Percentiles rank a stretch among this genome's conserved stretches.
These are phyloP conservation scores for Dictyostelium citrinum DNA, from an alignment of 78 protist species.

Conservation along the genomic window DNA sequence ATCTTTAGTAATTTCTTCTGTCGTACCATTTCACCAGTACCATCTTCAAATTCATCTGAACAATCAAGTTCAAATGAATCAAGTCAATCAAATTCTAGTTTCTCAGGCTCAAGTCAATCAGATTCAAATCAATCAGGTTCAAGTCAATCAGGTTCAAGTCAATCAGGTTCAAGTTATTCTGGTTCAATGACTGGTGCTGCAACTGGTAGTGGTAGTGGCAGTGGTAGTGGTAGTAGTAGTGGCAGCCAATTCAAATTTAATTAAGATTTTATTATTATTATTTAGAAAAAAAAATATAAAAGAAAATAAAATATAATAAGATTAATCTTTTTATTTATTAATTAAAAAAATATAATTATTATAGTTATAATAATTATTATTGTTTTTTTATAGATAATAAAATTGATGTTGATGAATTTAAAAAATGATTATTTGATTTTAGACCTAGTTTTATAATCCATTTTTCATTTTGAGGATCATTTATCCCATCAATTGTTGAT, in stretches of 20 bases:
- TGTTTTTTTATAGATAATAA: not conserved
- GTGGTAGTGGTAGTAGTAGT: not conserved
- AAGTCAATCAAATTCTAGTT: not conserved
- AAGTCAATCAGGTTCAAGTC: not conserved
- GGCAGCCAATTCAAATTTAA: not conserved
- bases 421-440: not conserved
- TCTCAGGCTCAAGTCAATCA: not conserved
- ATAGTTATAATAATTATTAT: not conserved
- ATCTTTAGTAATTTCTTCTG: conserved; percentile 4
- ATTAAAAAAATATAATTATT: too few relatives aligned
- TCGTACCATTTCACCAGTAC: not conserved
- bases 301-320: not conserved
- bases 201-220: not conserved
- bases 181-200: not conserved
- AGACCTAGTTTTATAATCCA: not conserved
- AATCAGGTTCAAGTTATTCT: not conserved
- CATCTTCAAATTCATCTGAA: not conserved
- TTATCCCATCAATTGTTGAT: not conserved
- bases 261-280: not conserved
- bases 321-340: too few relatives aligned
- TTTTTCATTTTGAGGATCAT: not conserved
- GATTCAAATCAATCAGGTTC: not conserved
- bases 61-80: not conserved
- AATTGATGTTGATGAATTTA: not conserved
- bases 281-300: not conserved